Base-by-base conservation (phyloP, 805 yeast species). In the Allodekkera sacchari region DNA sequence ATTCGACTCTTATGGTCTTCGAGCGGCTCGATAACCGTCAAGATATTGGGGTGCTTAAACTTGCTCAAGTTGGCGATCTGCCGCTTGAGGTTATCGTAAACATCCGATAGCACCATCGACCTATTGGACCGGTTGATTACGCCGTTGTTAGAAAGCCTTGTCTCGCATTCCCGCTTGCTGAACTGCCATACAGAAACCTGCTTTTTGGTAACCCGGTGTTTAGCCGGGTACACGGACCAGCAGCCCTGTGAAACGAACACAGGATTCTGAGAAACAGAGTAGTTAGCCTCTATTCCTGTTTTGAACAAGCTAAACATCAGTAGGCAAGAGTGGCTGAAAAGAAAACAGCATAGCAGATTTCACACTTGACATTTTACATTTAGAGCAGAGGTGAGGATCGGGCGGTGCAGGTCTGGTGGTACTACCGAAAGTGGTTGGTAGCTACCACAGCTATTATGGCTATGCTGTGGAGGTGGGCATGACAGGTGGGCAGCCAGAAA, bases 191-290 rank as follows among this genome's bases (percentile, higher is more conserved):
- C 94, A 3, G 95, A 82, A 2, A 76, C 94, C 36, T 64, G 56
- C 28, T 71, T 66, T 22, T 77, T 77, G 2, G 74, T 60, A 17
- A 69, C 60, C 42, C 74, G 72, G 35, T 77, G 79, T 41, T 79
- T 81, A n/a, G 89, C 96, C 2, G 89, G 85, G 48, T 73, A 83
- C 0, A 88, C 74, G 6, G 77, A 56, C 96, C 96, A 88, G 13
- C 88, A 81, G 15, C 83, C 94, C 6, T 80, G 67, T 12, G 66
- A 63, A 2, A 50, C 48, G 55, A 87, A 85, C 9, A 80, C 59
- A 0, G 94, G 80, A 31, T 79, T 73, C 4, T 74, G 66, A 35
- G 87, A 77, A 18, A 82, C 73, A 11, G 77, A 66, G 52, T 85
- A 87, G 30, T 68, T 59, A 8, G 77, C 72, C 43, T 76, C 70